A percentile compares a stretch with the other conserved stretches of the same genome.
phyloP scores from a whole-genome alignment of 331 rosid species.

The Erythrophleum ivorense region DNA sequence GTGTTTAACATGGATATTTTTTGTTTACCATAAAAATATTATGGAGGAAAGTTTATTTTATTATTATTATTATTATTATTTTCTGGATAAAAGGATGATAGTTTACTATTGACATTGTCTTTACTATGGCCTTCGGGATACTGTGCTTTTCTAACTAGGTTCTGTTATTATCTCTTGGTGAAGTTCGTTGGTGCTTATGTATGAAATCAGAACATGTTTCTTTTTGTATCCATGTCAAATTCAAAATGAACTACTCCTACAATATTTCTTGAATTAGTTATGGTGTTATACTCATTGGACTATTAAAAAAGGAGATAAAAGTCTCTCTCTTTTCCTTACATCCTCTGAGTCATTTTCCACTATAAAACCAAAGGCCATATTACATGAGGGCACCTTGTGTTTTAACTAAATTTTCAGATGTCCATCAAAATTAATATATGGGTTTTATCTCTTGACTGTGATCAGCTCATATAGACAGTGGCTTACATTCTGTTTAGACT shows the following conservation, averaged over 20 bases:
- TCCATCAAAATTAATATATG: neutral
- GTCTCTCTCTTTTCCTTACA: neutral
- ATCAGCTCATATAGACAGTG: neutral
- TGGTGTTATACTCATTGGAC: neutral
- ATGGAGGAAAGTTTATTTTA: neutral
- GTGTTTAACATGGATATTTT: conserved; percentile 10
- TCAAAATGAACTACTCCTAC: neutral
- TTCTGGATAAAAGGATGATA: conserved; percentile 2
- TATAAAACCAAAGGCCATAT: neutral
- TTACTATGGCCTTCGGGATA: conserved; percentile 15
- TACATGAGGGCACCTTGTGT: neutral
- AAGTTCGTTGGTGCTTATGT: conserved; percentile 10
- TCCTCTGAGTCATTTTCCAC: neutral
- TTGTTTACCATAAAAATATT: neutral
- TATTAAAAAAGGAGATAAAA: conserved; percentile 2
- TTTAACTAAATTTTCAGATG: neutral
- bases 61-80: neutral
- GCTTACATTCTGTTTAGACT: no score
- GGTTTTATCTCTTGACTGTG: no score
- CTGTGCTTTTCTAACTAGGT: conserved; percentile 24
- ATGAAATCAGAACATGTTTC: neutral
- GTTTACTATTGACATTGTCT: conserved; percentile 20
- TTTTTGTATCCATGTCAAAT: neutral
- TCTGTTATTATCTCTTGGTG: conserved; percentile 16
- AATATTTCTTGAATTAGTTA: neutral